Base-by-base conservation (phyloP, 1,284 basidiomycete genomes). In the Peniophora sp. region DNA sequence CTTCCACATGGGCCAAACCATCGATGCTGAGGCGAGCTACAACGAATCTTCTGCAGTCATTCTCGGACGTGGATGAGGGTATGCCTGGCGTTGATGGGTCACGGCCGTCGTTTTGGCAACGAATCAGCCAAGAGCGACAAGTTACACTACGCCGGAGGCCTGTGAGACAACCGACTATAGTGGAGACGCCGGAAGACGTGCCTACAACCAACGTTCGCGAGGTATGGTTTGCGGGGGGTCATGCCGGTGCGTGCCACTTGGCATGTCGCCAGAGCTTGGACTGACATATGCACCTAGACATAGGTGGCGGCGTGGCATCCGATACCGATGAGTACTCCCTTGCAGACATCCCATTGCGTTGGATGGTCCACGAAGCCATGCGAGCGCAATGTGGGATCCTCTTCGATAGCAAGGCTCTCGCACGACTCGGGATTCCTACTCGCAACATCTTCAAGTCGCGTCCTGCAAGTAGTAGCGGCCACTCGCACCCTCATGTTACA, bases 361-460 rank as follows among this genome's bases (percentile, higher is more conserved):
- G 68, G 66, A 68, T 69, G 66, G 54, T 69, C n/a, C 63, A 62
- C 44, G 65, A 69, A 52, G 57, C 64, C 36, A 52, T 60, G 43
- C 50, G 50, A 23, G 55, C 59, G 19, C 51, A 56, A 14, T 63
- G 57, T 45, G 60, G 63, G n/a, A 53, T 67, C 24, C 54, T 50
- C 24, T 66, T 63, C 46, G 61, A 65, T 24, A 52, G 53, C 60
- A 20, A 59, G 62, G 51, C 53, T 35, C 56, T 66, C 49, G 32
- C 25, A 2, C 39, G 50, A 5, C 53, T 52, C 45, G 47, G 58
- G 23, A 55, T 62, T 46, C 60, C 56, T 55, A 12, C 41, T 48
- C 16, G 45, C 22, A 43, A 48, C 22, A 54, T 43, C 9, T 49
- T 50, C 38, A 41, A 41, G 38, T 8, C 27, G 27, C 27, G 27